A percentile compares a stretch with the other conserved stretches of the same genome.
phyloP scores from a whole-genome alignment of 208 protist genomes.

The Trypanosoma theileri region DNA sequence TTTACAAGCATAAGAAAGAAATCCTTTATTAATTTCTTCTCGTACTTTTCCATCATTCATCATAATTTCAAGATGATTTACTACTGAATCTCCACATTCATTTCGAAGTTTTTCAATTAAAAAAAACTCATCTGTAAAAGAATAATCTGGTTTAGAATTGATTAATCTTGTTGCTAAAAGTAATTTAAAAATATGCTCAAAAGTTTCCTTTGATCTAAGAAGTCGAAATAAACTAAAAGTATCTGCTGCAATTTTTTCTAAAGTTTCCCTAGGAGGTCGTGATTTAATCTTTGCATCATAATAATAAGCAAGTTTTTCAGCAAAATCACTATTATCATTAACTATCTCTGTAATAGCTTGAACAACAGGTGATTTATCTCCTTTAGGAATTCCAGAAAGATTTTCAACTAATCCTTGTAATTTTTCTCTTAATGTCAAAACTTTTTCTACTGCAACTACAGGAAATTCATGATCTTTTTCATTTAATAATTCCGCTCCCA shows the following conservation, averaged over 20 bases:
- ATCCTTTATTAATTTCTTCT: constrained; percentile 21
- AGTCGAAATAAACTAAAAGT: constrained; percentile 55
- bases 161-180: constrained; percentile 60
- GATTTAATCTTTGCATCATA: constrained; percentile 51
- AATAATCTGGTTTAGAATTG: constrained; percentile 42
- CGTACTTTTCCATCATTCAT: constrained; percentile 50
- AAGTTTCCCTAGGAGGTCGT: constrained; percentile 18
- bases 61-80: constrained; percentile 73
- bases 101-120: constrained; percentile 56
- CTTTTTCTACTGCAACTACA: constrained; percentile 15
- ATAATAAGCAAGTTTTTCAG: constrained; percentile 56
- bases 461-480: background rate
- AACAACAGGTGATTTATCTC: constrained; percentile 14
- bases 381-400: constrained; percentile 9
- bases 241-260: constrained; percentile 30
- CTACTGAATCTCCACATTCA: constrained; percentile 45
- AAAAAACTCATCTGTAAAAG: constrained; percentile 35
- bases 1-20: constrained; percentile 15
- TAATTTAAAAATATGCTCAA: constrained; percentile 60
- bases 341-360: constrained; percentile 32
- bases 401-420: constrained; percentile 13
- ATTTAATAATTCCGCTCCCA: constrained; percentile 22
- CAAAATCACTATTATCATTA: constrained; percentile 44
- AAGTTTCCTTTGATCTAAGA: constrained; percentile 59
- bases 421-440: constrained; percentile 18